Evolutionary conservation across 257 asterid genomes (phyloP).

Genomic region (Salvia rosmarinus): DNA sequence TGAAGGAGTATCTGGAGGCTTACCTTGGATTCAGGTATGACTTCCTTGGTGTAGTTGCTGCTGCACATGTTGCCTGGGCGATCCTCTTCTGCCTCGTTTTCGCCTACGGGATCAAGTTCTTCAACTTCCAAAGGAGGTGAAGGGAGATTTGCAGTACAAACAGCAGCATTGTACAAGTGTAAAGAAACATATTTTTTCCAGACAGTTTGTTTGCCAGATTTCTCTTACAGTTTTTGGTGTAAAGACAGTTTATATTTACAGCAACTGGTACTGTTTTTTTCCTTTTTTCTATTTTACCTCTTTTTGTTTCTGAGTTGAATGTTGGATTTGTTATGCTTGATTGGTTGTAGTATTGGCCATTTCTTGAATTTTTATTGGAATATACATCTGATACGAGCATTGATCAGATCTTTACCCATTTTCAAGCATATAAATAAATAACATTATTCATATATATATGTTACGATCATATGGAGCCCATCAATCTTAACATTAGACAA

Average conservation of each 20-base stretch:
- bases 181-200: not conserved
- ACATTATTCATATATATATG: too few species aligned
- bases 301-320: not conserved
- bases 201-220: not conserved
- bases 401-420: too few species aligned
- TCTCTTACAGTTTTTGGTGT: not conserved
- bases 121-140: constrained; percentile 80
- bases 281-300: not conserved
- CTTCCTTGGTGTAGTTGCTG: constrained; percentile 73
- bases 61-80: constrained; percentile 70
- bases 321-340: not conserved
- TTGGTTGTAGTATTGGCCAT: not conserved
- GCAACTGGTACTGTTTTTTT: not conserved
- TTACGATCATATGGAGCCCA: too few species aligned
- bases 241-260: not conserved
- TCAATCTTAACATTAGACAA: too few species aligned
- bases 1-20: constrained; percentile 49
- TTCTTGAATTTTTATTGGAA: not conserved
- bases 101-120: constrained; percentile 69
- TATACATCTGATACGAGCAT: too few species aligned
- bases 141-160: constrained; percentile 4
- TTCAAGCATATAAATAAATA: too few species aligned
- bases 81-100: constrained; percentile 64
- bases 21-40: constrained; percentile 60
- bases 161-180: not conserved